Conservation (phyloP, 352 stramenopile genomes). For the Phytopythium oedochilum region DNA sequence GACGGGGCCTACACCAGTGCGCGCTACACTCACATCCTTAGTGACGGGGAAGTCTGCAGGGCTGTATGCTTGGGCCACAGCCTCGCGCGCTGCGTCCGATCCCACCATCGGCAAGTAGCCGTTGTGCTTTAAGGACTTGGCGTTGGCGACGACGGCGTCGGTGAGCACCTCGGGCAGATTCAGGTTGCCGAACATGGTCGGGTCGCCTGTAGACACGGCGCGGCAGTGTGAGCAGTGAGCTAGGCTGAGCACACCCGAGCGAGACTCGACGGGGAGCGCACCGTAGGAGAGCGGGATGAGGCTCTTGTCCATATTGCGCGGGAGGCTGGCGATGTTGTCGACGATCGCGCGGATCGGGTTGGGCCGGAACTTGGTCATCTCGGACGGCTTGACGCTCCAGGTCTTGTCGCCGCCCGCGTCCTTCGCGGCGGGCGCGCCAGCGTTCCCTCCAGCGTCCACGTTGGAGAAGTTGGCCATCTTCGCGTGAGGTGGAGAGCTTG, state of each 20-base stretch:
- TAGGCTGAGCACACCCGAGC: too few species aligned
- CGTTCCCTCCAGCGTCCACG: background rate
- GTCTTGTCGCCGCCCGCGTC: slow-evolving; percentile 6
- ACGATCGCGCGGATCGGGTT: slow-evolving; percentile 90
- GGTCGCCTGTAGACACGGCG: slow-evolving; percentile 35
- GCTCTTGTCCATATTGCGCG: slow-evolving; percentile 61
- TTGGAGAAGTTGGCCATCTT: slow-evolving; percentile 1
- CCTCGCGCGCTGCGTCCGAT: slow-evolving; percentile 51
- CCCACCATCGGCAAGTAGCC: slow-evolving; percentile 85
- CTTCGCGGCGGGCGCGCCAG: background rate
- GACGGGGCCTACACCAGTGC: too few species aligned
- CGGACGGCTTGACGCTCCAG: slow-evolving; percentile 28
- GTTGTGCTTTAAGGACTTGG: slow-evolving; percentile 43
- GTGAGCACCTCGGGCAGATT: slow-evolving; percentile 68
- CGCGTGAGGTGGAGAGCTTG: background rate
- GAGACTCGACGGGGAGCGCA: slow-evolving; percentile 13
- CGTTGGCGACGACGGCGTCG: slow-evolving; percentile 32
- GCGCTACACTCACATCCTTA: slow-evolving; percentile 42
- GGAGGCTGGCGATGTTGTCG: slow-evolving; percentile 80
- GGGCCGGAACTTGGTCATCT: slow-evolving; percentile 21
- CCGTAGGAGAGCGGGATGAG: slow-evolving; percentile 83
- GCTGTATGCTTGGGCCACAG: slow-evolving; percentile 70
- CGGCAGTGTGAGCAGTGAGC: background rate
- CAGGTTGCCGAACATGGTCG: slow-evolving; percentile 78
- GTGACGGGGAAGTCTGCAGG: slow-evolving; percentile 25